Conservation (phyloP, 345 rosid genomes). For the Lagerstroemia speciosa region DNA sequence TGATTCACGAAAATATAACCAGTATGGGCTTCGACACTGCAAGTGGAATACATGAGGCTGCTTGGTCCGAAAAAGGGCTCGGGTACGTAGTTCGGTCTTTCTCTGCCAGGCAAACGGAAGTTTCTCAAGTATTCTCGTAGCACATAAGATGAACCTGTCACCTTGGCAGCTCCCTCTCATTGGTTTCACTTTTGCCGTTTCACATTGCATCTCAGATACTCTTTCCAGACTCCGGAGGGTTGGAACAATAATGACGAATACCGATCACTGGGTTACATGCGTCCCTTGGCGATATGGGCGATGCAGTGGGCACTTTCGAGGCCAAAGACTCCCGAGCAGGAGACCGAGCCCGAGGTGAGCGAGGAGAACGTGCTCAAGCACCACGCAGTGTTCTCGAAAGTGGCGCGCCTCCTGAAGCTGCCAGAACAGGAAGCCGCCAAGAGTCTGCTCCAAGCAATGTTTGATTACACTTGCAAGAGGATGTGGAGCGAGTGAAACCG, state of each 20-base stretch:
- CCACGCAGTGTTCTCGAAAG: constrained; percentile 49
- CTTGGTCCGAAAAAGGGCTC: constrained; percentile 74
- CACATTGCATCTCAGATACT: constrained; percentile 34
- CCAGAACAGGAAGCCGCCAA: constrained; percentile 30
- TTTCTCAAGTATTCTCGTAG: too few species aligned
- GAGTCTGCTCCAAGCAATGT: constrained; percentile 46
- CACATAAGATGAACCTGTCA: too few species aligned
- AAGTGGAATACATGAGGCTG: constrained; percentile 62
- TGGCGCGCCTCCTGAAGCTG: constrained; percentile 62
- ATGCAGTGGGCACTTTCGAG: constrained; percentile 86
- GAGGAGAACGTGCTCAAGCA: constrained; percentile 26
- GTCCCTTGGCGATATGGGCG: constrained; percentile 89
- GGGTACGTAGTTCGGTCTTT: constrained; percentile 31
- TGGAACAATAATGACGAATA: constrained; percentile 63
- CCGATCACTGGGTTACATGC: constrained; percentile 68
- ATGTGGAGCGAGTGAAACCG: constrained; percentile 16
- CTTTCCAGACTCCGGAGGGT: constrained; percentile 90
- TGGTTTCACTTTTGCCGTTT: background rate
- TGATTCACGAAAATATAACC: constrained; percentile 69
- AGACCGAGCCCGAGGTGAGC: constrained; percentile 18
- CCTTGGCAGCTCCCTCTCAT: too few species aligned
- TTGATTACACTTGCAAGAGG: constrained; percentile 60
- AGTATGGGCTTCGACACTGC: constrained; percentile 80
- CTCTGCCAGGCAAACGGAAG: too few species aligned
- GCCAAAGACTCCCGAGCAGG: constrained; percentile 21